Base-by-base conservation (phyloP, 2,329 filamentous ascomycete genomes). In the Colletotrichum echinochloae region DNA sequence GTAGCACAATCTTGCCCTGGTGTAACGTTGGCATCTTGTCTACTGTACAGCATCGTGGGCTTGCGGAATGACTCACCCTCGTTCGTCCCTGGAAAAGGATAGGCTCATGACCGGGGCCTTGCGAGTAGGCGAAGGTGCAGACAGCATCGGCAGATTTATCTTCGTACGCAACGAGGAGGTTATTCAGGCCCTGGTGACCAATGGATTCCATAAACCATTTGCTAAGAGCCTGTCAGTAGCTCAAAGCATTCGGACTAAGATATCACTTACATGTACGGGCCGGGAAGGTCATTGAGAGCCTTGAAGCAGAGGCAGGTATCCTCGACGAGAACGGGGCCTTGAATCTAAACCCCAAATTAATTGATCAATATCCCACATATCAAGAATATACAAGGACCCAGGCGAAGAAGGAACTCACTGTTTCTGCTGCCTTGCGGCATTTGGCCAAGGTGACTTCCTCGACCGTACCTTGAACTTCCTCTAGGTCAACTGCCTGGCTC, bases 221-320 rank as follows among this genome's bases (percentile, higher is more conserved):
- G 75, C 95, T 98, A 3, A 7, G n/a, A 23, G 20, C n/a, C 18
- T 16, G 49, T 46, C 49, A 63, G 48, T 60, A 18, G 28, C 3
- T 18, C 41, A 44, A 28, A 20, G 33, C 7, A n/a, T 30, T 23
- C 41, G 16, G 33, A 44, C 2, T 18, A 26, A 20, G 60, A 37
- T 20, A 46, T 9, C 37, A 83, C 89, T 75, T 86, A 97, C 95
- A 99, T 97, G 80, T 99, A 99, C 49, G 95, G 94, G 1, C 96
- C 96, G 2, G 96, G 96, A 37, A 99, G 87, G n/a, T 94, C 95
- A 70, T 93, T 90, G 72, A 98, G 88, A 26, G 95, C 95, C 78
- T 93, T 91, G 79, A 98, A 99, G 84, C 94, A 97, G 59, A 99
- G 86, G 75, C 94, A 94, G 20, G 96, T 99, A 81, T 99, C 96